A percentile compares a stretch with the other conserved stretches of the same genome.
These are phyloP conservation scores for Cunninghamia lanceolata DNA, from an alignment of 75 land plant genomes.

Conservation along the genomic window DNA sequence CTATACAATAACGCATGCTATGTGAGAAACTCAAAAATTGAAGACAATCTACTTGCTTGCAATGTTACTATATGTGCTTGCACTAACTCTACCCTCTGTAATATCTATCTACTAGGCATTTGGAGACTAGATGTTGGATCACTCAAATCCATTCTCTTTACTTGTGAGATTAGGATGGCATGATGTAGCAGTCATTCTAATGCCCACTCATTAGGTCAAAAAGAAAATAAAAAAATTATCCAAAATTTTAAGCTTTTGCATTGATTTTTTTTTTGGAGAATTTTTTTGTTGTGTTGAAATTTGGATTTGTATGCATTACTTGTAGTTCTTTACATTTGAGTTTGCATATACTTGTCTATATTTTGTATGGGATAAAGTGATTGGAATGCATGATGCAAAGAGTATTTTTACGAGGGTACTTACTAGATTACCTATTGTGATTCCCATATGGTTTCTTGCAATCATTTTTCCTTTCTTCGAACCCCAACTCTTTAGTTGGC, in stretches of 20 bases:
- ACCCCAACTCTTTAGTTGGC: conserved; percentile 78
- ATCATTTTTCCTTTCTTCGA: conserved; percentile 84
- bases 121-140: conserved; percentile 18
- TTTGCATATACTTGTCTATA: conserved; percentile 65
- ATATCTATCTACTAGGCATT: conserved; percentile 22
- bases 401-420: conserved; percentile 43
- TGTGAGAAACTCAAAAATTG: conserved; percentile 26
- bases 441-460: conserved; percentile 79
- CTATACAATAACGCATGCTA: conserved; percentile 39
- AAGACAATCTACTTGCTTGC: conserved; percentile 29
- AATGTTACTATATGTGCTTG: conserved; percentile 22
- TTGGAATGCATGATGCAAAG: conserved; percentile 54
- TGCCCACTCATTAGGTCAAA: conserved; percentile 25
- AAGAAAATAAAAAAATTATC: neutral
- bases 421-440: conserved; percentile 53
- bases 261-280: neutral
- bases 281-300: neutral
- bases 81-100: conserved; percentile 20
- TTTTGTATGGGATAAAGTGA: conserved; percentile 80
- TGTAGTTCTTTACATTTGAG: conserved; percentile 65
- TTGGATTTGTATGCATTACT: neutral
- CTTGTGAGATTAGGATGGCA: conserved; percentile 9
- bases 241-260: too few species aligned
- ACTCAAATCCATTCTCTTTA: conserved; percentile 26
- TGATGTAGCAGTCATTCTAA: conserved; percentile 11